phyloP scores from a whole-genome alignment of 805 yeast genomes.

The Starmerella etchellsii region DNA sequence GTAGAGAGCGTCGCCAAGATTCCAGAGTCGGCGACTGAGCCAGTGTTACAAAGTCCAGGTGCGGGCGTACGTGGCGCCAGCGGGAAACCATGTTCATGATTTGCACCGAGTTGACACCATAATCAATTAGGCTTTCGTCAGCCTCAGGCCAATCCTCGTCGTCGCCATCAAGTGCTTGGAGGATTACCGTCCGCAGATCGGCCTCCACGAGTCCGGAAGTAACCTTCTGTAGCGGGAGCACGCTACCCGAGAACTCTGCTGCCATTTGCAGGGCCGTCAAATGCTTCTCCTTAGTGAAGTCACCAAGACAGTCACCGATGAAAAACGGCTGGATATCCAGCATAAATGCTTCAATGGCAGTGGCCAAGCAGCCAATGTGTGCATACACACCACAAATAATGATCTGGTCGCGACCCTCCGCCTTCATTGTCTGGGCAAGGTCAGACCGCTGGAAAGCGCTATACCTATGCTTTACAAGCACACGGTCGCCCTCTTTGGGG shows the following conservation, averaged over 20 bases:
- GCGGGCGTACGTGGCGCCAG: slow-evolving; percentile 10
- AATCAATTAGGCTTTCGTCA: slow-evolving; percentile 13
- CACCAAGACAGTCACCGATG: slow-evolving; percentile 12
- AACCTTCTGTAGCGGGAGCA: background rate
- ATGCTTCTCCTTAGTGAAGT: slow-evolving; percentile 11
- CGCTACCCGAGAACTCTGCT: slow-evolving; percentile 6
- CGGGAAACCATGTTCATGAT: slow-evolving; percentile 15
- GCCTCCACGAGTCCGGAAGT: slow-evolving; percentile 1
- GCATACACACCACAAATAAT: slow-evolving; percentile 16
- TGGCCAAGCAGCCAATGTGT: slow-evolving; percentile 15
- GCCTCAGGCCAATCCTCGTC: slow-evolving; percentile 16
- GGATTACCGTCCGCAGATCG: slow-evolving; percentile 4
- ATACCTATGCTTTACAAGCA: slow-evolving; percentile 12
- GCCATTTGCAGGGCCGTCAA: slow-evolving; percentile 5
- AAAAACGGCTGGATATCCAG: slow-evolving; percentile 13
- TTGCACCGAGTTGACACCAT: slow-evolving; percentile 13
- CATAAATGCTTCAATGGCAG: slow-evolving; percentile 16
- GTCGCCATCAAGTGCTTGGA: slow-evolving; percentile 3
- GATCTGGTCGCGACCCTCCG: slow-evolving; percentile 10
- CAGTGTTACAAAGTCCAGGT: slow-evolving; percentile 10
- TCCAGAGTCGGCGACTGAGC: slow-evolving; percentile 12
- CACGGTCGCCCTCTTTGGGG: slow-evolving; percentile 9
- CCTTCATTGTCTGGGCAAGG: slow-evolving; percentile 1
- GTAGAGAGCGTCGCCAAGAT: slow-evolving; percentile 7
- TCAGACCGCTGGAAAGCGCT: slow-evolving; percentile 12